Evolutionary conservation across 1,284 basidiomycete species (phyloP).

Genomic region (Malassezia restricta): DNA sequence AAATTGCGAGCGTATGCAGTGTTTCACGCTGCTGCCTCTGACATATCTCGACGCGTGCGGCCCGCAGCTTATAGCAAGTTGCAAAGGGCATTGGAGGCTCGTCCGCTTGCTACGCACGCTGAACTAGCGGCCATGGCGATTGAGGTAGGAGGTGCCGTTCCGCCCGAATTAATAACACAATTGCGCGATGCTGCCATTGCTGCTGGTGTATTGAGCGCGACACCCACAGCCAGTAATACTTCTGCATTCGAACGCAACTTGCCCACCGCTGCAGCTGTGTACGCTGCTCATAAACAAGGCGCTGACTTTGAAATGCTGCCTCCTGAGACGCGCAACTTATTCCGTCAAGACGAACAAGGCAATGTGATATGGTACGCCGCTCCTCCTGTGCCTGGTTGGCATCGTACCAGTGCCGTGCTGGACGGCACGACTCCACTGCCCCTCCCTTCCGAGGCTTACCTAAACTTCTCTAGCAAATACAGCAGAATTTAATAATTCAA

Average conservation of each 20-base stretch:
- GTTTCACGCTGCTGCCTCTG: slow-evolving; percentile 6
- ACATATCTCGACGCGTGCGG: slow-evolving; percentile 1
- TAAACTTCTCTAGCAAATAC: not conserved
- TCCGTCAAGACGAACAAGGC: slow-evolving; percentile 25
- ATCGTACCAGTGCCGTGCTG: not conserved
- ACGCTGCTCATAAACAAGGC: slow-evolving; percentile 23
- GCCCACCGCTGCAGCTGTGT: slow-evolving; percentile 18
- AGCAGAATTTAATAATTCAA: not conserved
- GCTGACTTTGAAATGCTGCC: slow-evolving; percentile 26
- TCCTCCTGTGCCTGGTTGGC: slow-evolving; percentile 23
- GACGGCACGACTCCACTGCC: slow-evolving; percentile 8
- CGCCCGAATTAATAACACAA: not conserved
- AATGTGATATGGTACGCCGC: slow-evolving; percentile 33
- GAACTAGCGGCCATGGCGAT: slow-evolving; percentile 1
- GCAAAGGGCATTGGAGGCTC: not conserved
- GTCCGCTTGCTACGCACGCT: not conserved
- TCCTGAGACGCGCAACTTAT: slow-evolving; percentile 20
- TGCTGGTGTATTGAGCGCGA: slow-evolving; percentile 1
- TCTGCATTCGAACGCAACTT: not conserved
- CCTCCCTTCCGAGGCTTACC: slow-evolving; percentile 3
- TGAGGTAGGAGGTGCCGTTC: not conserved
- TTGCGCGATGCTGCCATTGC: slow-evolving; percentile 12
- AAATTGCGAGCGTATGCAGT: slow-evolving; percentile 7
- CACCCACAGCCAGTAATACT: not conserved
- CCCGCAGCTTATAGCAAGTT: slow-evolving; percentile 2